phyloP scores from a whole-genome alignment of 2,329 filamentous ascomycete species.

The Ceratocystis cacaofunesta region DNA sequence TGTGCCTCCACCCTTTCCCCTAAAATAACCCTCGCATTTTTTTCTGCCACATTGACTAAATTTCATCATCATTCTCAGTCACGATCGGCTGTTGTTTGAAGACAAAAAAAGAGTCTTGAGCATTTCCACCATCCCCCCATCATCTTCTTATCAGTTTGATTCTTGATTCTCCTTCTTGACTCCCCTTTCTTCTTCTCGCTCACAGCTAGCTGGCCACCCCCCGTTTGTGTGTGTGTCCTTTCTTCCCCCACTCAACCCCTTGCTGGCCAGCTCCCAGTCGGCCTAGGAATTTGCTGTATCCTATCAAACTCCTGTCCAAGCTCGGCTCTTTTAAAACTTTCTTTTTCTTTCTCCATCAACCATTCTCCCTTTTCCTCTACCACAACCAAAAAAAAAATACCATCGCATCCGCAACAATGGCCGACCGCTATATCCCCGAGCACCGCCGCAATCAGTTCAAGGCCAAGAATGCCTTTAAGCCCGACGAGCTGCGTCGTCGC shows the following conservation, averaged over 20 bases:
- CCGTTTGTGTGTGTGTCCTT: constrained; percentile 4
- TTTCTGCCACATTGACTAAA: constrained; percentile 1
- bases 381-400: constrained; percentile 8
- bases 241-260: constrained; percentile 1
- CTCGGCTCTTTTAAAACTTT: constrained; percentile 13
- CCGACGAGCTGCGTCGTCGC: constrained; percentile 92
- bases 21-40: constrained; percentile 6
- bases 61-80: background rate
- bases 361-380: constrained; percentile 14
- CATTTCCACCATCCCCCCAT: background rate
- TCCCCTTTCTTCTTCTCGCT: constrained; percentile 16
- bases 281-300: background rate
- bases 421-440: constrained; percentile 98
- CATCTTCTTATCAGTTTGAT: background rate
- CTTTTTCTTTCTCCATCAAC: constrained; percentile 13
- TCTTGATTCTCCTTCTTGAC: background rate
- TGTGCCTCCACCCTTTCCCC: constrained; percentile 7
- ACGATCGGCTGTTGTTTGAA: background rate
- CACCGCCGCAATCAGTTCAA: constrained; percentile 99
- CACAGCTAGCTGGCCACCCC: constrained; percentile 9
- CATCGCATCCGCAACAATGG: constrained; percentile 49
- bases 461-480: constrained; percentile 98
- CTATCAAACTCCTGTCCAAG: constrained; percentile 17
- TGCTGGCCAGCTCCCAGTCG: background rate
- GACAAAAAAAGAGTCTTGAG: background rate